Percentiles rank a stretch among this genome's conserved stretches.
These are phyloP conservation scores for Ganoderma resinaceum DNA, from an alignment of 1,284 basidiomycete genomes.

Conservation along the genomic window DNA sequence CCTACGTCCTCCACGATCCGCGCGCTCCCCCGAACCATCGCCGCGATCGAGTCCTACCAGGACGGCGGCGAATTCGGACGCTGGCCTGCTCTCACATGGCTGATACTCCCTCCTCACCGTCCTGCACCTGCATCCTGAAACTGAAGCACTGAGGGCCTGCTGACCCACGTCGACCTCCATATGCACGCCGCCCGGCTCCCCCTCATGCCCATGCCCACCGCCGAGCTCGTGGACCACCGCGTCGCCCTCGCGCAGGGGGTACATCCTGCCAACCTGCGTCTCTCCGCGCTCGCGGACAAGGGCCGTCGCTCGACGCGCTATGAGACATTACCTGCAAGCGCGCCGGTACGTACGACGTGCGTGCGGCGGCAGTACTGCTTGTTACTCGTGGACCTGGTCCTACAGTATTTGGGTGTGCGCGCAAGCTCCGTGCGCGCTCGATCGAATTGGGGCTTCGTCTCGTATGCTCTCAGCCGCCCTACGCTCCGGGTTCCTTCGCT, in stretches of 20 bases:
- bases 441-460: no score
- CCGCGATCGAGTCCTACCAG: background rate
- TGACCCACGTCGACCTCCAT: conserved; percentile 1
- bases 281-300: background rate
- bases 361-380: conserved; percentile 14
- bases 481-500: no score
- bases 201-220: conserved; percentile 1
- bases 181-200: background rate
- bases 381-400: conserved; percentile 14
- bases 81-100: background rate
- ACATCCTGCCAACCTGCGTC: background rate
- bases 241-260: background rate
- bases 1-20: background rate
- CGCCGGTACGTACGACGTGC: background rate
- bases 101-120: conserved; percentile 4
- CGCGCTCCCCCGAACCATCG: conserved; percentile 7
- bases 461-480: no score
- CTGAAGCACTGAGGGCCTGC: no score
- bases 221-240: background rate
- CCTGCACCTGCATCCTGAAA: no score
- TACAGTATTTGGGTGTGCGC: conserved; percentile 10
- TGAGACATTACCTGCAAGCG: background rate
- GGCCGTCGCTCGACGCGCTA: conserved; percentile 17
- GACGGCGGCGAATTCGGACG: background rate
- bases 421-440: conserved; percentile 11